Base-by-base conservation (phyloP, 1,284 basidiomycete genomes). In the Rhodotorula sp. region DNA sequence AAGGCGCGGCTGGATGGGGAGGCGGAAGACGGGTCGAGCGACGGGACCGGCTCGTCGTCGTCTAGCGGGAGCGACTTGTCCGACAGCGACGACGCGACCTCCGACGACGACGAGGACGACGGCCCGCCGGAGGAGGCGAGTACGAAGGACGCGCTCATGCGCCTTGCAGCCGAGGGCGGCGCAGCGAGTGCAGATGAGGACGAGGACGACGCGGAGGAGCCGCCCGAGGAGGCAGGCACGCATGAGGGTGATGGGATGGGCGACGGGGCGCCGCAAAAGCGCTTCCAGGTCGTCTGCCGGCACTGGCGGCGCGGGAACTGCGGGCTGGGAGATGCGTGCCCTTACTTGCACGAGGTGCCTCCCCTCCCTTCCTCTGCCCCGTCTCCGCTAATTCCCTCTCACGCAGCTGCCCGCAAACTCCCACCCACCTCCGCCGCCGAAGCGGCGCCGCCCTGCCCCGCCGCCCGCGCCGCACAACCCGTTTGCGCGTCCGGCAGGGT, bases 381-480 rank as follows among this genome's bases (percentile, higher is more conserved):
- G 13, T 29, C n/a, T 53, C 19, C 27, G 12, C 36, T 39, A 1
- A 15, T 9, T n/a, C 41, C 39, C 37, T 25, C 29, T 15, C 21
- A 25, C 21, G 7, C 55, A 75, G 71, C 46, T 68, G n/a, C 69
- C 72, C 12, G 36, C 62, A 19, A 58, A 58, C 34, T 54, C 66
- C 27, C 57, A 46, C 1, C 64, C 65, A 1, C 69, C 72, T 29
- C 54, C 66, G 21, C 66, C 63, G 12, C 67, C 63, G 0, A 64
- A 59, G 32, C 46, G 69, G 34, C 34, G 69, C 36, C 70, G 74
- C 36, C 69, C 79, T 67, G 67, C 67, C n/a, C 77, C 73, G 15
- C 71, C 72, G 3, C 68, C 66, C 1, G 82, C 82, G 9, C 83
- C 85, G 10, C 83, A 81, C 63, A 92, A 91, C 81, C 87, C 88